Conservation (phyloP, 2,329 filamentous ascomycete genomes). For the Diaporthe batatas region DNA sequence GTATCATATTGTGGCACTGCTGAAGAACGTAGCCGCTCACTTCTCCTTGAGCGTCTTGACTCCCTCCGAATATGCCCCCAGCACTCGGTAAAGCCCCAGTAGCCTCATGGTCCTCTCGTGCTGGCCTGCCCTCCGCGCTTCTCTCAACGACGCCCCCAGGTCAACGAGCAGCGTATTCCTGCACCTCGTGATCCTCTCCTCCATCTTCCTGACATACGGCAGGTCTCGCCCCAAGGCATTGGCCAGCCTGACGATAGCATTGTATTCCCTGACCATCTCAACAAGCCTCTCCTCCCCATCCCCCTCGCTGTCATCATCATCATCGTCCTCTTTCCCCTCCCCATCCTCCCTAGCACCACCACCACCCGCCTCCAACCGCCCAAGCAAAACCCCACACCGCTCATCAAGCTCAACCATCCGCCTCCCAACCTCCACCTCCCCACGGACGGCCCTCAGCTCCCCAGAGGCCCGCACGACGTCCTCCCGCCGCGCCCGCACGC, state of each 20-base stretch:
- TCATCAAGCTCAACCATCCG: slow-evolving; percentile 77
- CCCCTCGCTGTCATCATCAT: slow-evolving; percentile 51
- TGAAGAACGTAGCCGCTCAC: slow-evolving; percentile 35
- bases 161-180: slow-evolving; percentile 70
- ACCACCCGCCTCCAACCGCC: slow-evolving; percentile 58
- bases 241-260: slow-evolving; percentile 57
- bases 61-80: slow-evolving; percentile 67
- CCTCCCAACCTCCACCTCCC: slow-evolving; percentile 71
- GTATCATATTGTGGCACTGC: slow-evolving; percentile 29
- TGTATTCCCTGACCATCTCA: slow-evolving; percentile 61
- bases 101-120: slow-evolving; percentile 62
- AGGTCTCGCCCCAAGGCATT: slow-evolving; percentile 60
- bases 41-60: slow-evolving; percentile 62
- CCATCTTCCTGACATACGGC: slow-evolving; percentile 65
- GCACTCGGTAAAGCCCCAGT: slow-evolving; percentile 64
- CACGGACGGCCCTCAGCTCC: slow-evolving; percentile 76
- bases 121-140: slow-evolving; percentile 57
- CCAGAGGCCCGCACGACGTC: slow-evolving; percentile 73
- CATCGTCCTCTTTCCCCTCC: slow-evolving; percentile 50
- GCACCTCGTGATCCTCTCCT: slow-evolving; percentile 66
- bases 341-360: slow-evolving; percentile 46
- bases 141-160: slow-evolving; percentile 62
- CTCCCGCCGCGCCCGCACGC: slow-evolving; percentile 72
- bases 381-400: slow-evolving; percentile 73
- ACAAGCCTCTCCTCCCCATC: slow-evolving; percentile 53